Evolutionary conservation across 2,329 filamentous ascomycete species (phyloP).

Genomic region (Graphilbum sp.): DNA sequence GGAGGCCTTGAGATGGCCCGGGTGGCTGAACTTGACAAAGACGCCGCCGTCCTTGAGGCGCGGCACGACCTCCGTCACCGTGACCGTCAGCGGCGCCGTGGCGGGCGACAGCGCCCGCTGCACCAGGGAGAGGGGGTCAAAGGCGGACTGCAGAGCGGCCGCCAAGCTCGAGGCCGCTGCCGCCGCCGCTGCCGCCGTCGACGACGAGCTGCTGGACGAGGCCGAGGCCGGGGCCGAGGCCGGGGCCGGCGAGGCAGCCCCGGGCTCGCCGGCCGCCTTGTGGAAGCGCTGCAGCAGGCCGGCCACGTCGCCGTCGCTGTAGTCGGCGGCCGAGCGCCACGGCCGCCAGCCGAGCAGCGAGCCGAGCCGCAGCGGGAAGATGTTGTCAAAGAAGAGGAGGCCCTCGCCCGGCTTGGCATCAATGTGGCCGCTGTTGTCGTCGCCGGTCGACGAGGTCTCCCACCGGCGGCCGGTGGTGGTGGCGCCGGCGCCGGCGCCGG

Average conservation of each 20-base stretch:
- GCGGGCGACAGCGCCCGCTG: conserved; percentile 50
- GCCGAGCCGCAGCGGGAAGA: conserved; percentile 64
- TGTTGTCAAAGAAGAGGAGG: conserved; percentile 80
- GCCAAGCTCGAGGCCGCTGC: background rate
- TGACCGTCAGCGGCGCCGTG: conserved; percentile 43
- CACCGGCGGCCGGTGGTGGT: conserved; percentile 14
- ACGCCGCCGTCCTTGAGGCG: conserved; percentile 82
- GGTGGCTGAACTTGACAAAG: conserved; percentile 67
- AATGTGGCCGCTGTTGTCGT: conserved; percentile 68
- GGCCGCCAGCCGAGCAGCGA: conserved; percentile 25
- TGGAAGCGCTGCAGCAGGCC: conserved; percentile 36
- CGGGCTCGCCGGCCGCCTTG: conserved; percentile 29
- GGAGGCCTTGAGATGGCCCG: conserved; percentile 20
- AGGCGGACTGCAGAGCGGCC: background rate
- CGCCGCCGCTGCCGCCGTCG: background rate
- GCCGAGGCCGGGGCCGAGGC: conserved; percentile 1
- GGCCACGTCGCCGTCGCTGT: conserved; percentile 27
- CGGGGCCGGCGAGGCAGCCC: no score
- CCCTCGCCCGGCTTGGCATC: conserved; percentile 58
- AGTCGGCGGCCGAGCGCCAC: conserved; percentile 21
- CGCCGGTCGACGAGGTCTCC: conserved; percentile 32
- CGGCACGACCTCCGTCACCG: conserved; percentile 67
- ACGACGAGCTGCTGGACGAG: background rate
- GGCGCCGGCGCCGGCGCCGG: background rate
- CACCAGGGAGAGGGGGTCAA: conserved; percentile 36